Evolutionary conservation across 192 early-diverging fungal species (phyloP).

Genomic region (Gaertneriomyces sp.): DNA sequence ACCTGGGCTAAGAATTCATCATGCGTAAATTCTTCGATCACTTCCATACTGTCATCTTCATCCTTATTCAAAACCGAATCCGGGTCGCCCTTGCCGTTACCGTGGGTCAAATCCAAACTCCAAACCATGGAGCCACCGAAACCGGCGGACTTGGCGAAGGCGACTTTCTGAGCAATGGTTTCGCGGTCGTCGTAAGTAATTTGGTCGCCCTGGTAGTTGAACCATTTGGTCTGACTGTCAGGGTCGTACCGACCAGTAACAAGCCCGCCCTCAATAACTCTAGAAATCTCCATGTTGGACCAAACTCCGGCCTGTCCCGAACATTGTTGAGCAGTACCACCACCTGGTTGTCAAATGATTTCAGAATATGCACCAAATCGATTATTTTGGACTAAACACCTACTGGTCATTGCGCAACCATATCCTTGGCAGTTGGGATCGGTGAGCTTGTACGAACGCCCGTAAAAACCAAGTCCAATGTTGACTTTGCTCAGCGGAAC

Average conservation of each 20-base stretch:
- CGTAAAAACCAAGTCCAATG: slow-evolving; percentile 63
- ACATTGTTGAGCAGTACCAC: slow-evolving; percentile 10
- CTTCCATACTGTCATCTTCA: not conserved
- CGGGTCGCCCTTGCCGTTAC: not conserved
- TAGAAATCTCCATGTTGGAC: not conserved
- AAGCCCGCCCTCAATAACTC: not conserved
- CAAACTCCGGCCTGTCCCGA: not conserved
- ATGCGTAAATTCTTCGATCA: not conserved
- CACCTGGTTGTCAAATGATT: not conserved
- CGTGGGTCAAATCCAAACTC: slow-evolving; percentile 7
- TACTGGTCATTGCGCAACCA: slow-evolving; percentile 11
- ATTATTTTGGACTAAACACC: too few relatives aligned
- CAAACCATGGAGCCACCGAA: slow-evolving; percentile 17
- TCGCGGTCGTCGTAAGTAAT: slow-evolving; percentile 15
- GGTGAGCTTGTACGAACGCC: slow-evolving; percentile 11
- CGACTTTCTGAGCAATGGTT: slow-evolving; percentile 1
- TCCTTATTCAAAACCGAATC: not conserved
- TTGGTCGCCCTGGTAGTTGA: not conserved
- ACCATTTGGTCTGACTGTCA: not conserved
- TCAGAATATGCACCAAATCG: too few relatives aligned
- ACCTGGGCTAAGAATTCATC: slow-evolving; percentile 2
- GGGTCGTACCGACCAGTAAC: not conserved
- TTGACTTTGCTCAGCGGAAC: slow-evolving; percentile 57
- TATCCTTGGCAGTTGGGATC: slow-evolving; percentile 11
- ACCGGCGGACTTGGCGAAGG: slow-evolving; percentile 10